Evolutionary conservation across 78 protist genomes (phyloP), one percentile per base, ranked within the genome.

Genomic region (Dictyostelium intermedium): DNA sequence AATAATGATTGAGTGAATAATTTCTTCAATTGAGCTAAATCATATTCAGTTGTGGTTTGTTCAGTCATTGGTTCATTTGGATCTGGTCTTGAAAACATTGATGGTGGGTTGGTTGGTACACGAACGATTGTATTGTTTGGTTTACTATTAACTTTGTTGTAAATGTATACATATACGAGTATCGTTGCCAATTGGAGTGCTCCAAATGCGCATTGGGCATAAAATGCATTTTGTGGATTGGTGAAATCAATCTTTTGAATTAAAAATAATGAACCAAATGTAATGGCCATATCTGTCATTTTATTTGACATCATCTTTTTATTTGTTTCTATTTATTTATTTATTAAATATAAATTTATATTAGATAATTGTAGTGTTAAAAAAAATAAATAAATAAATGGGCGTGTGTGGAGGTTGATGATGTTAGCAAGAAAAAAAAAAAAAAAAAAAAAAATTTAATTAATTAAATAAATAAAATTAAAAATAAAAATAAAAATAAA

Each of bases 231-330:
- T 43, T 66, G 56, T 32, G 72, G 74, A 14, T 89, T 61, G 10
- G 45, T 89, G 30, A 89, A 89, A 60, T 89, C 82, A 43, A 89
- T 69, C 84, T 89, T 89, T 78, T 89, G 85, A 41, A 89, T 70
- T n/a, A 89, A 25, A 66, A 74, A 89, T 35, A 89, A 50, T 20
- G 50, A 47, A 23, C 94, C 94, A 80, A 89, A 76, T 34, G 86
- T 82, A 13, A 82, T n/a, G n/a, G 74, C 74, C 86, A 82, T 82
- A 82, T 82, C 86, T 35, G 70, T 34, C 74, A 82, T 82, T 39
- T 56, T 32, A 25, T 25, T 23, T 32, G 53, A 10, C 72, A 82
- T 56, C 79, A 72, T 72, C 25, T 72, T 56, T 56, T 60, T n/a
- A 18, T 32, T 30, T 66, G 30, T 77, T 56, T 56, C 16, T 16